Percentiles rank a stretch among this genome's conserved stretches.
phyloP scores from a whole-genome alignment of 108 stramenopile species.

The Skeletonema potamos region DNA sequence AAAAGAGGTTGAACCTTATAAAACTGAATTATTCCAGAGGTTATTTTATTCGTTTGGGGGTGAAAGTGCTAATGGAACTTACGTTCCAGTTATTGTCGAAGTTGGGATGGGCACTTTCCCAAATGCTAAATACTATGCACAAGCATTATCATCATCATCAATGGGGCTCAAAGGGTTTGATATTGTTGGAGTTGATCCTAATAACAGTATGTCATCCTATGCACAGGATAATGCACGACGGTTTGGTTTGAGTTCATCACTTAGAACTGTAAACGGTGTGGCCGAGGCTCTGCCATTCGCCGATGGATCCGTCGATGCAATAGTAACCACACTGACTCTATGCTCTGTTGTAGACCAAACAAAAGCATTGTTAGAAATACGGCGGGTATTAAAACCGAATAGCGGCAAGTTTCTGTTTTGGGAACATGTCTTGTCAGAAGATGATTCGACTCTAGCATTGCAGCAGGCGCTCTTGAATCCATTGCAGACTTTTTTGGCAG shows the following conservation, averaged over 20 bases:
- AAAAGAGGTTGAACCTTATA: constrained; percentile 40
- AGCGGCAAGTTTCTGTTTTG: constrained; percentile 76
- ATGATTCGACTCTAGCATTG: constrained; percentile 44
- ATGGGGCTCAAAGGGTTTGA: constrained; percentile 16
- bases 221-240: constrained; percentile 47
- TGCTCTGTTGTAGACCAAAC: constrained; percentile 63
- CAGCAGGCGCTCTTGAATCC: constrained; percentile 67
- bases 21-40: constrained; percentile 35
- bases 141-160: constrained; percentile 5
- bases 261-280: constrained; percentile 50
- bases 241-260: constrained; percentile 6
- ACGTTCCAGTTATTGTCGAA: constrained; percentile 46
- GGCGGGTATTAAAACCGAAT: constrained; percentile 54
- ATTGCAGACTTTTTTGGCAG: constrained; percentile 69
- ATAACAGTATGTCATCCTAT: constrained; percentile 52
- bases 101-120: constrained; percentile 63
- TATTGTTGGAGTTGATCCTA: constrained; percentile 59
- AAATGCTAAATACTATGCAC: constrained; percentile 53
- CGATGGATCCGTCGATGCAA: constrained; percentile 49
- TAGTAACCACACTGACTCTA: constrained; percentile 48
- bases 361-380: constrained; percentile 64
- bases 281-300: constrained; percentile 50
- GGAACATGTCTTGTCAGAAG: constrained; percentile 72
- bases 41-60: constrained; percentile 33
- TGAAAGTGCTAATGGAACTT: background rate